phyloP scores from a whole-genome alignment of 805 yeast genomes.

The Scheffersomyces lignosus region DNA sequence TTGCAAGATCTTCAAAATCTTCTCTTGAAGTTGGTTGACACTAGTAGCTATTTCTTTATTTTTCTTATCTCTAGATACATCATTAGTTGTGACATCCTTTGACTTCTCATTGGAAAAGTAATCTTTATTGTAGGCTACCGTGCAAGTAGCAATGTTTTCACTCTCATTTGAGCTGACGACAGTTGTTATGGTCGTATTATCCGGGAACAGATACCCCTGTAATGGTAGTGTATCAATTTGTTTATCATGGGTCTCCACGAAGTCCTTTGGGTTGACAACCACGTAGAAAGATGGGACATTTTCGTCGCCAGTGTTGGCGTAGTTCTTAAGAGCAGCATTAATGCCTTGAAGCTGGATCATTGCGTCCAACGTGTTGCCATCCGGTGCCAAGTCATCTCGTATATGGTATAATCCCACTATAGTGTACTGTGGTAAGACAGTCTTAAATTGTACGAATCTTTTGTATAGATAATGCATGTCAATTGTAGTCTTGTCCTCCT shows the following conservation, averaged over 20 bases:
- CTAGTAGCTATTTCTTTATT: slow-evolving; percentile 12
- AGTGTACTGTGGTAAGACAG: slow-evolving; percentile 25
- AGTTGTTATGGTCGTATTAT: slow-evolving; percentile 8
- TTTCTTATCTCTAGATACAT: slow-evolving; percentile 6
- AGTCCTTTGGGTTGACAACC: slow-evolving; percentile 3
- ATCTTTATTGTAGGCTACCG: slow-evolving; percentile 27
- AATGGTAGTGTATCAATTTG: slow-evolving; percentile 1
- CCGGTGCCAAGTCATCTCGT: not conserved
- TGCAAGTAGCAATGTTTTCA: slow-evolving; percentile 33
- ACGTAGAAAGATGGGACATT: slow-evolving; percentile 8
- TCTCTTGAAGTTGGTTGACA: slow-evolving; percentile 21
- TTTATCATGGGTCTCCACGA: slow-evolving; percentile 6
- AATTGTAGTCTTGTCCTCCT: slow-evolving; percentile 8
- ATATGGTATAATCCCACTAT: slow-evolving; percentile 34
- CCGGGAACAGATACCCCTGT: not conserved
- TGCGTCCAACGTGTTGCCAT: not conserved
- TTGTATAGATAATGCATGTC: slow-evolving; percentile 25
- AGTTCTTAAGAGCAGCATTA: not conserved
- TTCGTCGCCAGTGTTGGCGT: not conserved
- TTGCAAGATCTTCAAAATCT: slow-evolving; percentile 21
- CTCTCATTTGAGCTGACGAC: slow-evolving; percentile 26
- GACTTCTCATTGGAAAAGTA: slow-evolving; percentile 16
- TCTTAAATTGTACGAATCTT: slow-evolving; percentile 26
- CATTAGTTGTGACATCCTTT: slow-evolving; percentile 5
- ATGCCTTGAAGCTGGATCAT: too few relatives aligned